Conservation (phyloP, 106 monocot genomes). For the Acanthochlamys bracteata region DNA sequence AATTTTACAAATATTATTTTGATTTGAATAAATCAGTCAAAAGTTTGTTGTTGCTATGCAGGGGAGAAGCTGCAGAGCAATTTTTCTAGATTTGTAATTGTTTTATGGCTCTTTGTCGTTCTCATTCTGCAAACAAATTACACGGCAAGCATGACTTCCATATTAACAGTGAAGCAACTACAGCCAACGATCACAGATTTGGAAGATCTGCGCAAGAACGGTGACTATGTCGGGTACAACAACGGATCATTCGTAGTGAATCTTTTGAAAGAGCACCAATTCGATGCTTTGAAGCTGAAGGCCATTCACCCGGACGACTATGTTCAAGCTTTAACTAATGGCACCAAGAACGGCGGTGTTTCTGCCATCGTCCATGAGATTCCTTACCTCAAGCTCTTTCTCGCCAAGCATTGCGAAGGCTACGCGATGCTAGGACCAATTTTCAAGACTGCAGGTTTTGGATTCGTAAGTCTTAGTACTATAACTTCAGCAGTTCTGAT, state of each 20-base stretch:
- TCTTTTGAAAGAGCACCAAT: background rate
- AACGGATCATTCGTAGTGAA: slow-evolving; percentile 7
- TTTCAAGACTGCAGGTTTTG: slow-evolving; percentile 20
- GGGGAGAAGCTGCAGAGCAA: slow-evolving; percentile 21
- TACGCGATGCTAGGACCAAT: slow-evolving; percentile 26
- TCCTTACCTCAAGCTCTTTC: slow-evolving; percentile 17
- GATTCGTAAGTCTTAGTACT: slow-evolving; percentile 19
- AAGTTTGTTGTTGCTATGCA: too few species aligned
- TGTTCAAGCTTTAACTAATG: slow-evolving; percentile 7
- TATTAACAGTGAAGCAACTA: slow-evolving; percentile 19
- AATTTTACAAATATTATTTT: too few species aligned
- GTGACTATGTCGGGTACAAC: slow-evolving; percentile 19
- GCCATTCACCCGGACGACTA: slow-evolving; percentile 4
- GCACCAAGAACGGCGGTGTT: slow-evolving; percentile 16
- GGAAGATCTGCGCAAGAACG: slow-evolving; percentile 14
- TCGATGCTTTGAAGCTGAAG: background rate
- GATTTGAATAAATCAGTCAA: too few species aligned
- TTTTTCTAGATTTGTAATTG: slow-evolving; percentile 17
- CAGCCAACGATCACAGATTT: slow-evolving; percentile 26
- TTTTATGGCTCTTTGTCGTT: slow-evolving; percentile 37
- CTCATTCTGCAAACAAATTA: slow-evolving; percentile 29
- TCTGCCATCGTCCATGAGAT: slow-evolving; percentile 18
- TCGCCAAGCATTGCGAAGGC: slow-evolving; percentile 4
- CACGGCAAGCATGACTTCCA: slow-evolving; percentile 29
- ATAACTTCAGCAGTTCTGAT: too few species aligned